Conservation (phyloP, 495 filamentous ascomycete genomes). For the Talaromyces nanjingensis region DNA sequence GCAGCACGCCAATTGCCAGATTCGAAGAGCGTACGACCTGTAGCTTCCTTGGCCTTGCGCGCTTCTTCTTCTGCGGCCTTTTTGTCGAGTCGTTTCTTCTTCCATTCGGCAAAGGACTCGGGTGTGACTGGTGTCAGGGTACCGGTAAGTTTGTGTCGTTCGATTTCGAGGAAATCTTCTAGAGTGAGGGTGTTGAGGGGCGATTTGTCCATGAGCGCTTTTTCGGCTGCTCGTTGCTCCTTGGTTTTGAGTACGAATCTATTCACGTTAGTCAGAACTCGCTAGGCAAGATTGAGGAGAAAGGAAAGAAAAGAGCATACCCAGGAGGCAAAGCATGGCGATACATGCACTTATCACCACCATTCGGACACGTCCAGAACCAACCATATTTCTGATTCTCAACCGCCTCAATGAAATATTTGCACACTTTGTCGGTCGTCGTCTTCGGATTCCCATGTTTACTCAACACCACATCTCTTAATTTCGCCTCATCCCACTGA, state of each 20-base stretch:
- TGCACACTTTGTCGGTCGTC: constrained; percentile 98
- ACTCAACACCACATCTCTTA: constrained; percentile 80
- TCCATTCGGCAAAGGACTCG: constrained; percentile 92
- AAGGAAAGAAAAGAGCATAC: constrained; percentile 40
- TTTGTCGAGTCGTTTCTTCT: constrained; percentile 88
- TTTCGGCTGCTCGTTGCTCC: constrained; percentile 92
- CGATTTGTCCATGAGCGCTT: constrained; percentile 94
- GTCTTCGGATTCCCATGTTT: constrained; percentile 97
- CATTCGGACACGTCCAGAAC: constrained; percentile 98
- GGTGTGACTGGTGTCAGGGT: constrained; percentile 86
- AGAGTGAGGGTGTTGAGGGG: constrained; percentile 90
- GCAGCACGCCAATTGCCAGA: constrained; percentile 82
- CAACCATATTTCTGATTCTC: constrained; percentile 98
- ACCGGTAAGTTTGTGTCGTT: constrained; percentile 88
- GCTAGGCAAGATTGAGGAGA: too few species aligned
- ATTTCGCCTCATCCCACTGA: constrained; percentile 95
- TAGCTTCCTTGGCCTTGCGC: constrained; percentile 84
- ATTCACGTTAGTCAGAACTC: constrained; percentile 3
- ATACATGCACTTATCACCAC: constrained; percentile 97
- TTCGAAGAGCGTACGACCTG: constrained; percentile 90
- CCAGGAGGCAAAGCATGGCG: constrained; percentile 90
- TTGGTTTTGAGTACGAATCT: constrained; percentile 97
- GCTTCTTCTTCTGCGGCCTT: constrained; percentile 90
- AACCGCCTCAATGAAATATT: constrained; percentile 95
- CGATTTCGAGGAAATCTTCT: constrained; percentile 94